These are phyloP conservation scores for Eucalyptus curtisii DNA, from an alignment of 345 rosid genomes.

Conservation along the genomic window DNA sequence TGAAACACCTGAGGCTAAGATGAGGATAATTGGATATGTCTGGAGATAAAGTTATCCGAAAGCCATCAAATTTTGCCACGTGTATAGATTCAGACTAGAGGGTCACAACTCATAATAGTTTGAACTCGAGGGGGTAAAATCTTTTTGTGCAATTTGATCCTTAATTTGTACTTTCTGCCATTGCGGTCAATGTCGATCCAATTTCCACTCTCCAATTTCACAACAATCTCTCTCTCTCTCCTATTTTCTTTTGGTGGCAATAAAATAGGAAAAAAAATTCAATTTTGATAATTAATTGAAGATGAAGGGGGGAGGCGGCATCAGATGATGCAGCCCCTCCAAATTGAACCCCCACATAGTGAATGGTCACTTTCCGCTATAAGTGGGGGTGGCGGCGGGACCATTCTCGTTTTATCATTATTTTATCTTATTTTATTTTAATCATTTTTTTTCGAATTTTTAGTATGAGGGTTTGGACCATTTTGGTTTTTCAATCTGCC, in stretches of 20 bases:
- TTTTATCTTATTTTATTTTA: not conserved
- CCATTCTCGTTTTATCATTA: not conserved
- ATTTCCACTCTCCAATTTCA: not conserved
- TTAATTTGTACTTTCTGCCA: not conserved
- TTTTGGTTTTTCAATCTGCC: conserved; percentile 9
- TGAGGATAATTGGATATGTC: not conserved
- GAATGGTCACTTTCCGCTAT: conserved; percentile 38
- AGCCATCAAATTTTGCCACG: not conserved
- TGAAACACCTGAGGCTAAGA: not conserved
- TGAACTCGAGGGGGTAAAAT: not conserved
- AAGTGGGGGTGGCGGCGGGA: conserved; percentile 16
- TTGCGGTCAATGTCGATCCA: not conserved
- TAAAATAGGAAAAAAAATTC: not conserved
- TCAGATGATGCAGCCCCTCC: not conserved
- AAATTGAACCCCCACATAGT: not conserved
- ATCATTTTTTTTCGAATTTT: not conserved
- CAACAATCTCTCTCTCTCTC: not conserved
- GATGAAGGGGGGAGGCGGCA: not conserved
- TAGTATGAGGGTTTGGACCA: not conserved
- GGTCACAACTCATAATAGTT: not conserved
- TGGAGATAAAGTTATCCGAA: not conserved
- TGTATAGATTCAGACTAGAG: not conserved
- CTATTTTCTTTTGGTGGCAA: not conserved
- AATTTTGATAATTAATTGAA: not conserved
- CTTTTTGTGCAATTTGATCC: not conserved